A percentile compares a stretch with the other conserved stretches of the same genome.
These are phyloP conservation scores for Lobosporangium transversale DNA, from an alignment of 192 early-diverging fungal genomes.

Conservation along the genomic window DNA sequence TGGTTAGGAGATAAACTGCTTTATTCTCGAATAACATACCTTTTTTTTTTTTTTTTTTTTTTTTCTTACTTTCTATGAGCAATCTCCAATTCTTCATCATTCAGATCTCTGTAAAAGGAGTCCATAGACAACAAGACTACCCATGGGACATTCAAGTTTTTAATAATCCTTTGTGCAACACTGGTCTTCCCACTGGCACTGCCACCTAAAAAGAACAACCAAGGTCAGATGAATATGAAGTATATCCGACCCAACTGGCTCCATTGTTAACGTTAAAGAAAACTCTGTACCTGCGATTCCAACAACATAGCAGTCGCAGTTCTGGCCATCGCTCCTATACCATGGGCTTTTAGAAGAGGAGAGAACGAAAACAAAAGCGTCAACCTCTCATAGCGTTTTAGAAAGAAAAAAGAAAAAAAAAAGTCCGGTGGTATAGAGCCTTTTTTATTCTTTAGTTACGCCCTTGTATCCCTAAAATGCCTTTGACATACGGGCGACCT, in stretches of 20 bases:
- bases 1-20: background rate
- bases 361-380: background rate
- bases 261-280: slow-evolving; percentile 4
- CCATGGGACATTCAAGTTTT: slow-evolving; percentile 82
- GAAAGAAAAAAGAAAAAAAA: too few species aligned
- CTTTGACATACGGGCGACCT: slow-evolving; percentile 52
- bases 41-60: too few species aligned
- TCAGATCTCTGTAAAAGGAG: slow-evolving; percentile 91
- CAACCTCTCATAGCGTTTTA: background rate
- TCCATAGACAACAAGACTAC: slow-evolving; percentile 95
- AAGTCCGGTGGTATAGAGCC: too few species aligned
- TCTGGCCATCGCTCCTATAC: slow-evolving; percentile 68
- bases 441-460: too few species aligned
- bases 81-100: slow-evolving; percentile 71
- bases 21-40: too few species aligned
- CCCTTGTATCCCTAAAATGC: too few species aligned
- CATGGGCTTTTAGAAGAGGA: slow-evolving; percentile 50
- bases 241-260: background rate
- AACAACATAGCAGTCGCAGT: slow-evolving; percentile 72
- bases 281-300: slow-evolving; percentile 77
- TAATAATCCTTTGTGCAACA: slow-evolving; percentile 78
- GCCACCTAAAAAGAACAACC: slow-evolving; percentile 68
- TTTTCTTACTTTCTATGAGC: slow-evolving; percentile 56
- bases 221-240: background rate
- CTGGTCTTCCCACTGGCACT: slow-evolving; percentile 89